Evolutionary conservation across 352 stramenopile genomes (phyloP), one percentile per base, ranked within the genome.

Genomic region (Plasmopara halstedii): DNA sequence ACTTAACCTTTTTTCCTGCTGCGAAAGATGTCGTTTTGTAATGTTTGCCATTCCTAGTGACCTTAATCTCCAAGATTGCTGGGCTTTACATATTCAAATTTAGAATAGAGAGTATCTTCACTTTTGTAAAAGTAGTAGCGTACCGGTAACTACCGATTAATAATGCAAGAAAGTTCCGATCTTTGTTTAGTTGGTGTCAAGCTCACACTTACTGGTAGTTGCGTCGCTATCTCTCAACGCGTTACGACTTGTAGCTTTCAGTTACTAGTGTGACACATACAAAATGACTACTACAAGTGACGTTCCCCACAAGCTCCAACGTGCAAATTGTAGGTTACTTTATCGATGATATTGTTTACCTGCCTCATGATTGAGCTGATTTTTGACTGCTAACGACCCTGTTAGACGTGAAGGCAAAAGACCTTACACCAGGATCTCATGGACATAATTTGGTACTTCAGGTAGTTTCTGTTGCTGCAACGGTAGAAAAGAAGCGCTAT

Each of bases 391-490:
- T 15, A 10, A 11, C 41, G 8, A 21, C 51, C 37, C 13, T 17
- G 6, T 22, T 18, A 93, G 82, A 93, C 35, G 65, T 83, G 31
- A 89, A 93, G 43, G 75, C 89, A 20, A 61, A 73, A 43, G 82
- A 93, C 48, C 46, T 93, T 40, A 65, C 62, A 8, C 79, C 82
- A 3, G 82, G 70, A 10, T 79, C 82, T 6, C 72, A 89, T 18
- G 82, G 82, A 4, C 77, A 94, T 62, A 89, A 88, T 42, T 56
- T 94, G 17, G 82, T 91, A 41, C 64, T 87, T 18, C 65, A 73
- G 25, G 73, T 94, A 21, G 53, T 90, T 43, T 83, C 70, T 11
- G 64, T 90, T 33, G 71, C 64, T 2, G 48, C 63, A 6, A 56
- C 51, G 4, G 61, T 77, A 6, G 79, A 86, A 57, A 90, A 88